Base-by-base conservation (phyloP, 2,329 filamentous ascomycete species). In the Waltergamsia citrina region DNA sequence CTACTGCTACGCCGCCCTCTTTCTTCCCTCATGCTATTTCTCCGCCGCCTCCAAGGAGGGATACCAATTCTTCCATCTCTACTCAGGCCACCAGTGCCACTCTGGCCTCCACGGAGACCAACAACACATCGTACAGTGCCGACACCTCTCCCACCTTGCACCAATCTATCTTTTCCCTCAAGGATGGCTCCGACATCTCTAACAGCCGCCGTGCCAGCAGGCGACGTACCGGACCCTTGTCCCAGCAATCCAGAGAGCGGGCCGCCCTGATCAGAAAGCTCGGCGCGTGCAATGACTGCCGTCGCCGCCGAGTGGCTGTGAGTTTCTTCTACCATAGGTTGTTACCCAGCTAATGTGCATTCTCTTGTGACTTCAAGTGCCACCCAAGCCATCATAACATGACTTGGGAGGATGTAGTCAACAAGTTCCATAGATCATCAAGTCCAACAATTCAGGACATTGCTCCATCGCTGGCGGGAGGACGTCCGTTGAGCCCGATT, bases 221-320 rank as follows among this genome's bases (percentile, higher is more conserved):
- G 47, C 65, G 72, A 52, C 67, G 72, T 36, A 76, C 71, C 41
- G 72, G 72, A 27, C 72, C 72, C 40, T 57, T 77, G 41, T 74
- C 71, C 21, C 64, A 71, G 35, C 61, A 69, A 41, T 73, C 74
- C 45, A 64, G 72, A 50, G 69, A 75, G 44, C 70, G 70, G 50
- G 72, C 72, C 30, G 71, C 71, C 29, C 50, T 77, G 37, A 76
- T 77, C 40, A 58, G 72, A 45, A 76, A 75, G 50, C 56, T 76
- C 34, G 71, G 72, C 37, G 72, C 72, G 31, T 77, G 72, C 46
- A 46, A 51, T 22, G 70, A 74, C 44, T 77, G 72, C 43, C 63
- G 69, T 28, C 62, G 69, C 37, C 60, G 71, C 42, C 62, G 71
- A 49, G 71, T 76, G 53, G 71, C 71, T 51, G 71, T 75, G 61